phyloP scores from a whole-genome alignment of 306 rosid species.

The Rubus idaeus region DNA sequence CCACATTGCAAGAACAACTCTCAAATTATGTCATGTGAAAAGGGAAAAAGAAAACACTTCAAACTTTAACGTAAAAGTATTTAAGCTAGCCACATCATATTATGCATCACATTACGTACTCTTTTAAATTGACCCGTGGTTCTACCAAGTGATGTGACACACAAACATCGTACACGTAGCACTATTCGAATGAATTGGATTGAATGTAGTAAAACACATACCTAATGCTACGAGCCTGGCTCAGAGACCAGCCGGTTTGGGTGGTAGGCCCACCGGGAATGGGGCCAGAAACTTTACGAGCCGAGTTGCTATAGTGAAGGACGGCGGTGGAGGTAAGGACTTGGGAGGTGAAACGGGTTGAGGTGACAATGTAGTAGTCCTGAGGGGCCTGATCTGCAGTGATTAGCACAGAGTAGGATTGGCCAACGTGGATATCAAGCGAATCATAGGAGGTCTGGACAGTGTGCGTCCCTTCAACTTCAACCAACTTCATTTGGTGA shows the following conservation, averaged over 20 bases:
- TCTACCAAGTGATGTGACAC: neutral
- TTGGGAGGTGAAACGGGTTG: conserved; percentile 63
- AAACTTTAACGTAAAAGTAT: too few species aligned
- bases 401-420: conserved; percentile 80
- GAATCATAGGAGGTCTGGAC: conserved; percentile 68
- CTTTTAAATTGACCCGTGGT: too few species aligned
- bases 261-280: conserved; percentile 72
- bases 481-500: conserved; percentile 71
- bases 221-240: conserved; percentile 87
- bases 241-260: conserved; percentile 68
- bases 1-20: too few species aligned
- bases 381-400: conserved; percentile 79
- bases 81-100: too few species aligned
- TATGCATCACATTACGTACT: too few species aligned
- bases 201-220: neutral
- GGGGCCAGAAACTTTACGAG: conserved; percentile 44
- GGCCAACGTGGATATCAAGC: conserved; percentile 87
- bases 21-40: too few species aligned
- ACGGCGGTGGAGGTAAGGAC: conserved; percentile 57
- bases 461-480: conserved; percentile 96
- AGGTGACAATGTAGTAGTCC: conserved; percentile 65
- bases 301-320: conserved; percentile 73
- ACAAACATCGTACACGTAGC: neutral
- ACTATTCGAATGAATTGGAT: neutral
- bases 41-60: too few species aligned